A percentile compares a stretch with the other conserved stretches of the same genome.
Conservation (phyloP, 2,329 filamentous ascomycete genomes). For the Tolypocladium paradoxum region DNA sequence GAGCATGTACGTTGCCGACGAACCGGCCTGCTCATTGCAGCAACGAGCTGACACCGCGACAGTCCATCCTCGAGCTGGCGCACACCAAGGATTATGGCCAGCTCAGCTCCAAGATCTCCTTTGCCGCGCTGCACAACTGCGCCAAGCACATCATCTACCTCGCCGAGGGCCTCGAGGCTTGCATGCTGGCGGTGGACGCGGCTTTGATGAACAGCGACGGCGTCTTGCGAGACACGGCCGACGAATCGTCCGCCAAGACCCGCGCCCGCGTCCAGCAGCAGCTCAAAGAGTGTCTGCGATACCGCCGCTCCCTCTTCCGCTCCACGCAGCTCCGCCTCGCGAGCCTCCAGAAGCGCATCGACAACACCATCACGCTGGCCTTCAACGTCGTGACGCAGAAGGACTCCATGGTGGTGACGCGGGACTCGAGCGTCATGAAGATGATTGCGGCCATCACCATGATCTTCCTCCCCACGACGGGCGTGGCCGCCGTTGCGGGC, state of each 20-base stretch:
- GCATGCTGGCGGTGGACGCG: conserved; percentile 13
- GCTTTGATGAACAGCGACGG: conserved; percentile 1
- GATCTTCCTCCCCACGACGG: conserved; percentile 25
- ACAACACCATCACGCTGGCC: conserved; percentile 21
- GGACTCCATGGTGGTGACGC: conserved; percentile 22
- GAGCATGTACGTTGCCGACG: conserved; percentile 12
- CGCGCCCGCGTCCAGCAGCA: conserved; percentile 11
- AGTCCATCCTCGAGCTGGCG: conserved; percentile 15
- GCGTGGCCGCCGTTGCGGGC: conserved; percentile 21
- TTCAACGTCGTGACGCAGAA: conserved; percentile 27
- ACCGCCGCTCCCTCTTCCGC: conserved; percentile 21
- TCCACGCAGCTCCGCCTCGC: conserved; percentile 22
- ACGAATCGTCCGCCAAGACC: conserved; percentile 1
- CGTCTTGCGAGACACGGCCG: conserved; percentile 1
- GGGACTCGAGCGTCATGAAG: conserved; percentile 25
- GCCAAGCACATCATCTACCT: conserved; percentile 19
- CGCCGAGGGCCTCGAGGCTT: conserved; percentile 16
- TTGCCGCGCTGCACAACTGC: conserved; percentile 17
- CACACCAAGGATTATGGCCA: conserved; percentile 3
- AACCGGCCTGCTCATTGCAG: not conserved
- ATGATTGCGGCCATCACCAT: conserved; percentile 26
- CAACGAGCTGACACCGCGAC: not conserved
- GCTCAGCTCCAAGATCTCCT: conserved; percentile 14
- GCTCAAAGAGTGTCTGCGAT: conserved; percentile 16
- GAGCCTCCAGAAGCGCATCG: conserved; percentile 23